phyloP scores from a whole-genome alignment of 2,329 filamentous ascomycete genomes.

The Apiospora malaysiana region DNA sequence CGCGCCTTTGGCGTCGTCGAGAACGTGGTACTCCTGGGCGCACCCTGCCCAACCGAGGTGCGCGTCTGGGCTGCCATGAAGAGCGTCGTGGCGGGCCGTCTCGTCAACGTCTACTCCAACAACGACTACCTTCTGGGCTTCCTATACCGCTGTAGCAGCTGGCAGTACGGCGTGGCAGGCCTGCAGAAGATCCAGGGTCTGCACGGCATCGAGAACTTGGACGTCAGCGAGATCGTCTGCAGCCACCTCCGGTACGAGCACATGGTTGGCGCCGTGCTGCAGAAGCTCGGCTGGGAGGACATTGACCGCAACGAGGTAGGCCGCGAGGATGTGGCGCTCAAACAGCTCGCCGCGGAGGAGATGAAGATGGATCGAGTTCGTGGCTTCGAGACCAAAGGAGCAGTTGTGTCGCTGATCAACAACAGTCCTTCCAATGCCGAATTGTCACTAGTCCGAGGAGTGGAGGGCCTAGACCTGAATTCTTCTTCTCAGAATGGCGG shows the following conservation, averaged over 20 bases:
- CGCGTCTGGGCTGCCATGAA: slow-evolving; percentile 79
- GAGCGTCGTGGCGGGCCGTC: slow-evolving; percentile 77
- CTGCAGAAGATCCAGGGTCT: slow-evolving; percentile 76
- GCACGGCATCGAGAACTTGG: slow-evolving; percentile 69
- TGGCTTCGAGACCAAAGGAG: not conserved
- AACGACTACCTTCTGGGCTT: slow-evolving; percentile 90
- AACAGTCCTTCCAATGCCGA: not conserved
- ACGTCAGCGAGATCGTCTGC: slow-evolving; percentile 68
- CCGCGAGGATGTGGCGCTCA: slow-evolving; percentile 40
- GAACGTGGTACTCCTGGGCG: slow-evolving; percentile 81
- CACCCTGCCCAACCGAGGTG: slow-evolving; percentile 75
- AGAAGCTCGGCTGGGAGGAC: slow-evolving; percentile 72
- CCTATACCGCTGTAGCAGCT: slow-evolving; percentile 80
- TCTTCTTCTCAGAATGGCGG: not conserved
- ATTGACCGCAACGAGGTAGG: slow-evolving; percentile 50
- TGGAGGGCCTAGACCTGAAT: not conserved
- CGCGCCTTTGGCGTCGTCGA: slow-evolving; percentile 85
- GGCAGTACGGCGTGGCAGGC: slow-evolving; percentile 84
- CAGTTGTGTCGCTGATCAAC: not conserved
- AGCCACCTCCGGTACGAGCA: slow-evolving; percentile 75
- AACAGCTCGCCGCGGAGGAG: slow-evolving; percentile 34
- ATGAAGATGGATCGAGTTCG: slow-evolving; percentile 27
- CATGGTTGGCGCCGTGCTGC: slow-evolving; percentile 69
- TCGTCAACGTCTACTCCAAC: slow-evolving; percentile 90
- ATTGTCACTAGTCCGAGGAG: not conserved